These are phyloP conservation scores for Azolla pinnata DNA, from an alignment of 75 land plant species.

Conservation along the genomic window DNA sequence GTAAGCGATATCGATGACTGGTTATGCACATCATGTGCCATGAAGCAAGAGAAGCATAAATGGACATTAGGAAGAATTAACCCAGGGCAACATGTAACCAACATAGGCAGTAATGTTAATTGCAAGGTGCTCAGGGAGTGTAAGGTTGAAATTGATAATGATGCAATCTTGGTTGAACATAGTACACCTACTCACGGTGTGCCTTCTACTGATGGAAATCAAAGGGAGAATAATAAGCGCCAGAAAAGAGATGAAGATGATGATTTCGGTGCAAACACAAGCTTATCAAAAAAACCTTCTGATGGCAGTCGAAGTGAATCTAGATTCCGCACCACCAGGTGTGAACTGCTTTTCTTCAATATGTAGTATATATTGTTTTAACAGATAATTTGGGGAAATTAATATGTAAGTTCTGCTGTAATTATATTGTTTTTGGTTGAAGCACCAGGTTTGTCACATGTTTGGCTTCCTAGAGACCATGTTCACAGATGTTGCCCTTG, in stretches of 20 bases:
- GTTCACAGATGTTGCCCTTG: too few relatives aligned
- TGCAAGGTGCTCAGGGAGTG: conserved; percentile 6
- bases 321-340: background rate
- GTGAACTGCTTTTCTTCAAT: background rate
- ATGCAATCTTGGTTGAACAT: conserved; percentile 41
- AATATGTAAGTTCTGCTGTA: background rate
- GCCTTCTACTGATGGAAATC: conserved; percentile 14
- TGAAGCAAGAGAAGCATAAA: conserved; percentile 18
- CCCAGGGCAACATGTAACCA: conserved; percentile 8
- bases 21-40: conserved; percentile 46
- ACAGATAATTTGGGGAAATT: background rate
- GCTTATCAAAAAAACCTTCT: background rate
- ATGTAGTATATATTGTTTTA: background rate
- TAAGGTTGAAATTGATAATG: conserved; percentile 40
- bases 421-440: background rate
- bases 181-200: too few relatives aligned
- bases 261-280: background rate
- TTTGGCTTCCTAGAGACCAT: too few relatives aligned
- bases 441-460: too few relatives aligned
- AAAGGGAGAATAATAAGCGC: background rate
- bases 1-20: conserved; percentile 38
- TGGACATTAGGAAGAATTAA: conserved; percentile 46
- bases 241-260: background rate
- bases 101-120: background rate
- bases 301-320: background rate